phyloP scores from a whole-genome alignment of 2,329 filamentous ascomycete species.

The Xylaria sp. region DNA sequence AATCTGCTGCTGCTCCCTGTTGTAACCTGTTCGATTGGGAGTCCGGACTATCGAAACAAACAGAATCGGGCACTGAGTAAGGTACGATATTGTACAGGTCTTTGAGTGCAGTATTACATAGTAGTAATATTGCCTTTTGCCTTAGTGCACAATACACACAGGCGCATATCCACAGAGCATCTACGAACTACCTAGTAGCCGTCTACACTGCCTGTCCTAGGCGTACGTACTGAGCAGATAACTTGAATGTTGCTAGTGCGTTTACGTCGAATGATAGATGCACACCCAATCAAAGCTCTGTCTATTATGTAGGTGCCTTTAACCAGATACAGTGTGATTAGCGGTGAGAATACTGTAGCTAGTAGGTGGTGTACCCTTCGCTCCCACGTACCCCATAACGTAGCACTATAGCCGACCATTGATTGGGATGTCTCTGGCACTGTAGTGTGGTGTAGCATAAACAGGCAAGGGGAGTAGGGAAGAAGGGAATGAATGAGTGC shows the following conservation, averaged over 20 bases:
- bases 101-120: not conserved
- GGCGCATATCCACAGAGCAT: not conserved
- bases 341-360: not conserved
- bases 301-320: not conserved
- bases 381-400: not conserved
- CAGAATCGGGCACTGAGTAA: not conserved
- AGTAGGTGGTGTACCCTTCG: not conserved
- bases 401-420: not conserved
- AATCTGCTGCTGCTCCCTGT: slow-evolving; percentile 4
- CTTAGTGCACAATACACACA: not conserved
- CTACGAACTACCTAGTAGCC: no score
- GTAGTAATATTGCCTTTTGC: no score
- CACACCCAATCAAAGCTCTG: slow-evolving; percentile 20
- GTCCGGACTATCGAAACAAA: slow-evolving; percentile 4
- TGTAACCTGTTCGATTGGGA: not conserved
- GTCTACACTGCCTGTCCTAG: not conserved
- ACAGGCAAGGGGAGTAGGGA: not conserved
- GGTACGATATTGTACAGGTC: not conserved
- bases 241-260: not conserved
- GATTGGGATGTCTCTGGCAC: not conserved
- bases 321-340: not conserved
- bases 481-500: not conserved
- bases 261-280: slow-evolving; percentile 24
- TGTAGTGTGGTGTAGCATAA: not conserved
- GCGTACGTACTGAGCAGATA: not conserved